These are phyloP conservation scores for Tillandsia fasciculata DNA, from an alignment of 176 grass and related monocot species.

Conservation along the genomic window DNA sequence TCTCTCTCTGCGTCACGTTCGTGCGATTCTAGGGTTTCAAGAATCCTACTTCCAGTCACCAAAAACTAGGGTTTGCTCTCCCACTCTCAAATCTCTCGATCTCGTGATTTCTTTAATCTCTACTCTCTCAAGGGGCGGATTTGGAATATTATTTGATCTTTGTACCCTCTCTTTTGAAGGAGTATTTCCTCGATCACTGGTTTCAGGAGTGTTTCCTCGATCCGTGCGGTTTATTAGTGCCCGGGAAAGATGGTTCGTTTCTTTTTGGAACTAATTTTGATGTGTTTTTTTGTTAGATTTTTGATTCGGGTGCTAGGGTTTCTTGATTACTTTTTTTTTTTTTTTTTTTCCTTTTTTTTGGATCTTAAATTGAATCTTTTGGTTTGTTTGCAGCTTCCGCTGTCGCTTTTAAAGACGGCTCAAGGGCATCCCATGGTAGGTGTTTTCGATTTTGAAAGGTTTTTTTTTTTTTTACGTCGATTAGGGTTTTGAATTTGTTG, in stretches of 20 bases:
- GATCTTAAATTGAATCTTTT: constrained; percentile 7
- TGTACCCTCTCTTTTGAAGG: not conserved
- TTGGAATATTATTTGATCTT: not conserved
- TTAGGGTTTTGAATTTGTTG: not conserved
- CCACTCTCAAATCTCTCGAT: too few species aligned
- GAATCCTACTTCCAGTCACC: too few species aligned
- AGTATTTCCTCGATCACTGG: not conserved
- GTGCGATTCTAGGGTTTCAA: too few species aligned
- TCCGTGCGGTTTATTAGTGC: not conserved
- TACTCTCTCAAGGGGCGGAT: not conserved
- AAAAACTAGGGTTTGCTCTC: too few species aligned
- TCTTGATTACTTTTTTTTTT: constrained; percentile 2
- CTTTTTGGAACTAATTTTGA: not conserved
- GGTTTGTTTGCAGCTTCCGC: constrained; percentile 58
- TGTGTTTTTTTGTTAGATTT: not conserved
- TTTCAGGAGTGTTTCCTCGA: not conserved
- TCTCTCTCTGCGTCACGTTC: too few species aligned
- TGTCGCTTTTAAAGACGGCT: constrained; percentile 95
- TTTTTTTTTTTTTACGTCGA: constrained; percentile 1
- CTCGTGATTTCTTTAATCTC: too few species aligned
- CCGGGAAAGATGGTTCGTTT: not conserved
- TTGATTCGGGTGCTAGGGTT: not conserved
- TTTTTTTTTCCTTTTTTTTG: not conserved
- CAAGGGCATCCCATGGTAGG: constrained; percentile 99
- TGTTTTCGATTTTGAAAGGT: constrained; percentile 1